Percentiles rank a stretch among this genome's conserved stretches.
Conservation (phyloP, 2,329 filamentous ascomycete species). For the Xylaria sp. region DNA sequence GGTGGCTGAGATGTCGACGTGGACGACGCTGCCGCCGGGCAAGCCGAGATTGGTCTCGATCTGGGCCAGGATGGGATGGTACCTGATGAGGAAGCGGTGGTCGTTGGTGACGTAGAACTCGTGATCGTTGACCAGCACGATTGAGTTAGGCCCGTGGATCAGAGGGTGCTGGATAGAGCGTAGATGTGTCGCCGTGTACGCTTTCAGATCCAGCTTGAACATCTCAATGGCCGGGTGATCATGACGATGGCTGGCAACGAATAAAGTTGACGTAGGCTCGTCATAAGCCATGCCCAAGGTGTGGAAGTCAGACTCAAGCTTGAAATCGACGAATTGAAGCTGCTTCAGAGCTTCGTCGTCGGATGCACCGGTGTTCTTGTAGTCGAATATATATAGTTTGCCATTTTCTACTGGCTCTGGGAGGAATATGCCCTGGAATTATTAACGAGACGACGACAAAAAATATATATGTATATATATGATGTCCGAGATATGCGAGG, state of each 20-base stretch:
- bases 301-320: constrained; percentile 51
- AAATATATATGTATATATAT: constrained; percentile 13
- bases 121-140: constrained; percentile 50
- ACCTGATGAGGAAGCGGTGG: constrained; percentile 50
- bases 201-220: constrained; percentile 53
- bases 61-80: constrained; percentile 44
- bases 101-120: constrained; percentile 58
- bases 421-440: constrained; percentile 46
- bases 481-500: constrained; percentile 13
- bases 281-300: constrained; percentile 56
- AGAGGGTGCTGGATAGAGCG: constrained; percentile 54
- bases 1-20: constrained; percentile 48
- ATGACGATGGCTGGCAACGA: constrained; percentile 54
- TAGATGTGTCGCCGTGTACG: constrained; percentile 51
- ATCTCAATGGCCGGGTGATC: constrained; percentile 53
- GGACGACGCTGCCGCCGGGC: constrained; percentile 52
- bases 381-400: constrained; percentile 54
- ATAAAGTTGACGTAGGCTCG: constrained; percentile 50
- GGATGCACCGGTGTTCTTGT: constrained; percentile 42
- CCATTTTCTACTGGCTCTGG: constrained; percentile 46
- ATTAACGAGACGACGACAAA: constrained; percentile 18
- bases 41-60: constrained; percentile 52
- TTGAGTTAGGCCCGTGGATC: constrained; percentile 55
- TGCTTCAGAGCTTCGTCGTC: constrained; percentile 43
- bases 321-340: constrained; percentile 45